Evolutionary conservation across 2,329 filamentous ascomycete genomes (phyloP).

Genomic region (Ampelomyces quisqualis): DNA sequence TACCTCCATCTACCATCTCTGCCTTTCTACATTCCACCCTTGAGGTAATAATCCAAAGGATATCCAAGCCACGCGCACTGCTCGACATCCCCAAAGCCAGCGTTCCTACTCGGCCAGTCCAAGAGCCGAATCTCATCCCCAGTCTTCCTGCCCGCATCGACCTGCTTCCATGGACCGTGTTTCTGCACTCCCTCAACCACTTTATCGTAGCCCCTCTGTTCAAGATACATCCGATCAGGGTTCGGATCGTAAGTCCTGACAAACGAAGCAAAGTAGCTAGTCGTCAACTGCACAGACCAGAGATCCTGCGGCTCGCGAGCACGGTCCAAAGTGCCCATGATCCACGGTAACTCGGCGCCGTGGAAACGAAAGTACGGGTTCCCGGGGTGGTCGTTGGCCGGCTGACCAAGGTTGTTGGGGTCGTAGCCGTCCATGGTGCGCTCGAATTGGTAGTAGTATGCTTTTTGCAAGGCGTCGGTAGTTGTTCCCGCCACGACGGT

Average conservation of each 20-base stretch:
- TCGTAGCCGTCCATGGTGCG: slow-evolving; percentile 56
- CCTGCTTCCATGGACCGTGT: slow-evolving; percentile 39
- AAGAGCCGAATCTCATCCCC: slow-evolving; percentile 46
- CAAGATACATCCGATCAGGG: slow-evolving; percentile 48
- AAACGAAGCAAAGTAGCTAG: slow-evolving; percentile 55
- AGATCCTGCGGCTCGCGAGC: slow-evolving; percentile 55
- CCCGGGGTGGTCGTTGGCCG: slow-evolving; percentile 52
- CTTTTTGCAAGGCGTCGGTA: slow-evolving; percentile 49
- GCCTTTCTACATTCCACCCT: slow-evolving; percentile 21
- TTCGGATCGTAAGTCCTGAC: slow-evolving; percentile 55
- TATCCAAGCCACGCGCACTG: slow-evolving; percentile 51
- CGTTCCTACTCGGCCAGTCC: slow-evolving; percentile 49
- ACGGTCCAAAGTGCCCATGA: slow-evolving; percentile 55
- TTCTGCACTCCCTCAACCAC: slow-evolving; percentile 45
- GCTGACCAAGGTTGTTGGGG: slow-evolving; percentile 55
- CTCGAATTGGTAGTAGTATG: slow-evolving; percentile 63
- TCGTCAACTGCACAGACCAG: slow-evolving; percentile 49
- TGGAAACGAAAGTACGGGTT: slow-evolving; percentile 59
- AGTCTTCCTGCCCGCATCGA: slow-evolving; percentile 38
- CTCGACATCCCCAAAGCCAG: slow-evolving; percentile 51
- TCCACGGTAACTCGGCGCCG: slow-evolving; percentile 54
- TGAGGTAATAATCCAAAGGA: slow-evolving; percentile 36
- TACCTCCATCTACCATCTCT: no score
- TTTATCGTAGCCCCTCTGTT: slow-evolving; percentile 50
- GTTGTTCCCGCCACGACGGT: slow-evolving; percentile 55